Base-by-base conservation (phyloP, 2,329 filamentous ascomycete genomes). In the Annulohypoxylon truncatum region DNA sequence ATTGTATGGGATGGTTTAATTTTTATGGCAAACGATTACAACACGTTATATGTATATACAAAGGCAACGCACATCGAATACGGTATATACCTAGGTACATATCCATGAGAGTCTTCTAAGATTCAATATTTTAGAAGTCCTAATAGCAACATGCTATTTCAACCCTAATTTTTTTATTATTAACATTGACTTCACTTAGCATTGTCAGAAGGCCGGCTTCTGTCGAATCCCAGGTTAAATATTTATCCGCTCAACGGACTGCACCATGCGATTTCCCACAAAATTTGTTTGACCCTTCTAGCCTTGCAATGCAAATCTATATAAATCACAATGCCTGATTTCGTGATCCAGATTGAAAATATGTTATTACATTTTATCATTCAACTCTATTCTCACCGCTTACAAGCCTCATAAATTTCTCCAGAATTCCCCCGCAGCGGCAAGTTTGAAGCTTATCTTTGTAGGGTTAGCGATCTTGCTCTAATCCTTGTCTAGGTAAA, bases 381-480 rank as follows among this genome's bases (percentile, higher is more conserved):
- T 24, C 50, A n/a, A n/a, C 35, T 40, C 20, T 13, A 5, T 35
- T 44, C 38, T 31, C 53, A 58, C 54, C 44, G 42, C 50, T 61
- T 24, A 20, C 26, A n/a, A 56, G 22, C 47, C 20, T 33, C 52
- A 26, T n/a, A 51, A 18, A 5, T 10, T 9, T 38, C 52, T 56
- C 61, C 57, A 59, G 33, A 28, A 28, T 65, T 59, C 65, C 61
- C 65, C 65, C 65, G 57, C 65, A 67, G 35, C 42, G 51, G 35
- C 24, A 53, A 13, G 40, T 24, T 53, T 15, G 50, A 51, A 47
- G 38, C 61, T 59, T 67, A 35, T 44, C 61, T 65, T 8, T 50
- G 26, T 55, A 13, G 52, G 61, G 20, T 15, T 64, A 67, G 61
- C 5, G 13, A 8, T 40, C 12, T 9, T 33, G 15, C 5, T 46